A percentile compares a stretch with the other conserved stretches of the same genome.
These are phyloP conservation scores for Brachypodium distachyon DNA, from an alignment of 202 grass and related monocot species.

Conservation along the genomic window DNA sequence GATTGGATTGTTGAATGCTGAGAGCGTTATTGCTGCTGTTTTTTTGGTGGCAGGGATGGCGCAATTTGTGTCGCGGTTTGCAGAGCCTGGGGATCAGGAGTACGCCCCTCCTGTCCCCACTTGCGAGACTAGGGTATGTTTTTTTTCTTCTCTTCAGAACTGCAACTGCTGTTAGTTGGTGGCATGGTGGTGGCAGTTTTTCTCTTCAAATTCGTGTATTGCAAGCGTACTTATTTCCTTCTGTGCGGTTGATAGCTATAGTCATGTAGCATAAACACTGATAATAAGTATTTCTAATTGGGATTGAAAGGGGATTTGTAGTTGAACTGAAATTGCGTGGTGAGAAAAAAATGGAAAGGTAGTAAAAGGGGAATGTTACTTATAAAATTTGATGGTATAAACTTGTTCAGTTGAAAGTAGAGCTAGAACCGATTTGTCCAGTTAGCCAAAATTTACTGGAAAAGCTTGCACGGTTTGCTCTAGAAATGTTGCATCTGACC, in stretches of 20 bases:
- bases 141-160: background rate
- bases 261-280: background rate
- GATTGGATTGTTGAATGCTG: background rate
- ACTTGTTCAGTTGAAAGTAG: background rate
- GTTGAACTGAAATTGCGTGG: background rate
- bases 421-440: too few species aligned
- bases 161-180: background rate
- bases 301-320: background rate
- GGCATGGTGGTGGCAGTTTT: too few species aligned
- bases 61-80: constrained; percentile 44
- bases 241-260: too few species aligned
- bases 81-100: constrained; percentile 48
- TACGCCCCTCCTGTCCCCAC: constrained; percentile 45
- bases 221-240: background rate
- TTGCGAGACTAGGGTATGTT: constrained; percentile 48
- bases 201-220: background rate
- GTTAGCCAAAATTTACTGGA: too few species aligned
- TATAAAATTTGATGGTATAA: too few species aligned
- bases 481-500: background rate
- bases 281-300: background rate
- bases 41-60: constrained; percentile 40
- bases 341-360: too few species aligned
- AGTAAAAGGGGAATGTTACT: too few species aligned
- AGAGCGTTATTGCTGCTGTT: background rate
- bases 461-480: background rate